Evolutionary conservation across 2,329 filamentous ascomycete species (phyloP), one percentile per base, ranked within the genome.

Genomic region (Colletotrichum liriopes): DNA sequence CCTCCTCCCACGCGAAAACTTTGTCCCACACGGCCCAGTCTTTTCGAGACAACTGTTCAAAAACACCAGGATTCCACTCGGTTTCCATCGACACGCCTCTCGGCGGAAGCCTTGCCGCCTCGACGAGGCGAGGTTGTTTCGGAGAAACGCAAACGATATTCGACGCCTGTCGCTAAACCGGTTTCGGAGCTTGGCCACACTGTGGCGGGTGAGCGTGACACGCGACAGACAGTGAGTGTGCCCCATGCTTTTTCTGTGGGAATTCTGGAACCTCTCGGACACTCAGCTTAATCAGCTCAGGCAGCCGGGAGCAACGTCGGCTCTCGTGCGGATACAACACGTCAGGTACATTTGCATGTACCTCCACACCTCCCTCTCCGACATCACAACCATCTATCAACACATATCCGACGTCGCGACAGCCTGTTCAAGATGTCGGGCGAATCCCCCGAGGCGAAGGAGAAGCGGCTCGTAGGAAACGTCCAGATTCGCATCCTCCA

Each of bases 401-500:
- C 55, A 20, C 29, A 59, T 16, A 56, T 12, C 14, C n/a, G 37
- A 68, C 59, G 60, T 35, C 60, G 29, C 66, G 39, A 55, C 60
- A 37, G 39, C 37, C 49, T 47, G 18, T 41, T 29, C 39, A 74
- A 45, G 14, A 74, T 74, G 72, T 67, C 72, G 61, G 65, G 60
- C 52, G 72, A 74, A 61, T 73, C 72, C 39, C 43, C 72, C 56
- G 72, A 74, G 65, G 69, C 65, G 32, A 51, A 58, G 61, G 72
- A 74, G 72, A 67, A 97, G 76, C 90, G 91, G 75, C 89, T 98
- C 73, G 90, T 98, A 64, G 93, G 93, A 78, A 96, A 94, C 79
- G 93, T 97, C 56, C 95, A 97, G 81, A 90, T 96, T 79, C 90
- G 92, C 74, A 96, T 98, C 77, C 80, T 91, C 20, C 93, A 90